A percentile compares a stretch with the other conserved stretches of the same genome.
phyloP scores from a whole-genome alignment of 164 flowering plant species.

The Platanus orientalis region DNA sequence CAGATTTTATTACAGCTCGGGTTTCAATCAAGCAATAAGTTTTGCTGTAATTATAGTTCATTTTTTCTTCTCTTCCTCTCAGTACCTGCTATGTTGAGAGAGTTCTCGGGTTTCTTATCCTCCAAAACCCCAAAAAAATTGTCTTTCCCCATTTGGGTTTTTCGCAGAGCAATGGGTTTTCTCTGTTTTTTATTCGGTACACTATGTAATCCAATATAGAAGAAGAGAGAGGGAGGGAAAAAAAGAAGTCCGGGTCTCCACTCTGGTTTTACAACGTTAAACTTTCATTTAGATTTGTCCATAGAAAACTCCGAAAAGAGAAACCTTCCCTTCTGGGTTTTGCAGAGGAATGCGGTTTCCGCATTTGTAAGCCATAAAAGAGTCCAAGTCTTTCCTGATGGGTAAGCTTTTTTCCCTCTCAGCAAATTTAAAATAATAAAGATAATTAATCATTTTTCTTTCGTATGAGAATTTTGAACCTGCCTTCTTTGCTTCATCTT shows the following conservation, averaged over 20 bases:
- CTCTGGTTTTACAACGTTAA: not conserved
- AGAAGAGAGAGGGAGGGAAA: not conserved
- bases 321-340: not conserved
- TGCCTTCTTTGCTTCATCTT: too few species aligned
- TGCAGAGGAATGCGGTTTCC: not conserved
- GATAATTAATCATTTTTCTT: too few species aligned
- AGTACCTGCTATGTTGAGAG: slow-evolving; percentile 11
- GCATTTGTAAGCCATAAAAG: not conserved
- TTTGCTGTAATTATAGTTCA: slow-evolving; percentile 19
- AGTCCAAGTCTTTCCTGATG: slow-evolving; percentile 1
- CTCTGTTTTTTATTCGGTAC: slow-evolving; percentile 1
- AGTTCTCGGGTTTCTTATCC: slow-evolving; percentile 7
- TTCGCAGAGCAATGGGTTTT: slow-evolving; percentile 1
- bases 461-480: too few species aligned
- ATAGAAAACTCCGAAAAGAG: not conserved
- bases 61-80: slow-evolving; percentile 2
- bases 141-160: slow-evolving; percentile 11
- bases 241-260: too few species aligned
- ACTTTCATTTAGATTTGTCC: slow-evolving; percentile 1
- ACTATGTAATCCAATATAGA: not conserved
- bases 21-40: slow-evolving; percentile 22
- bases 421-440: too few species aligned
- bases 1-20: slow-evolving; percentile 27
- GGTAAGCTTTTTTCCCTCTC: too few species aligned
- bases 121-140: not conserved